Conservation (phyloP, 2,329 filamentous ascomycete species). For the Cladophialophora immunda region DNA sequence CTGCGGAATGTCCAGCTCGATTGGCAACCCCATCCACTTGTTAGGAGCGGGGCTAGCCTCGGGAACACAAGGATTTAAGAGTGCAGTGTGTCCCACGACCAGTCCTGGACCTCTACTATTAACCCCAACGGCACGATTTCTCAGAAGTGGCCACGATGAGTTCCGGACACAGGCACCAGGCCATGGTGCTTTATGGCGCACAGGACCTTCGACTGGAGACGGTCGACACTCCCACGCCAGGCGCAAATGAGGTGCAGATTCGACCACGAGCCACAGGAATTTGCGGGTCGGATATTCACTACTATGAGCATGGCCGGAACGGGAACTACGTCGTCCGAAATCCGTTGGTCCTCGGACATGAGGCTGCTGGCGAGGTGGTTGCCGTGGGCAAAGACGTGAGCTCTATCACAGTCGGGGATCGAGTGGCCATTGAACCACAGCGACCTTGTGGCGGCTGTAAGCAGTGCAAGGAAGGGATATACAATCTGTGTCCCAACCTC, state of each 20-base stretch:
- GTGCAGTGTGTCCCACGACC: neutral
- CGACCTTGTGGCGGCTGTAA: slow-evolving; percentile 72
- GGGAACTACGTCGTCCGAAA: slow-evolving; percentile 82
- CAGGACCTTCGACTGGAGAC: slow-evolving; percentile 66
- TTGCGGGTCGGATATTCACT: slow-evolving; percentile 78
- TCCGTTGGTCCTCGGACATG: slow-evolving; percentile 80
- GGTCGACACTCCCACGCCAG: slow-evolving; percentile 48
- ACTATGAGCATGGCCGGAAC: slow-evolving; percentile 86
- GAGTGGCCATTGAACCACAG: slow-evolving; percentile 89
- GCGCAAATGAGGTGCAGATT: slow-evolving; percentile 63
- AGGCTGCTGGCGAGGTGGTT: slow-evolving; percentile 80
- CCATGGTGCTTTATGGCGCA: slow-evolving; percentile 60
- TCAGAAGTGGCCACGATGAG: neutral
- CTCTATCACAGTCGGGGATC: slow-evolving; percentile 70
- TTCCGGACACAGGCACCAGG: neutral
- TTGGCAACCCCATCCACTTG: neutral
- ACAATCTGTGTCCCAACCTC: slow-evolving; percentile 69
- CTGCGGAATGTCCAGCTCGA: neutral
- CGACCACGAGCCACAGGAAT: slow-evolving; percentile 62
- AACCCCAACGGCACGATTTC: neutral
- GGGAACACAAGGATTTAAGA: neutral
- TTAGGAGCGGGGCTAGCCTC: neutral
- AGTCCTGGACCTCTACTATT: too few species aligned
- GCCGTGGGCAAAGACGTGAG: slow-evolving; percentile 54
- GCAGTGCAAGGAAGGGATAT: slow-evolving; percentile 62